Percentiles rank a stretch among this genome's conserved stretches.
phyloP scores from a whole-genome alignment of 2,329 filamentous ascomycete genomes.

The Coleophoma eucalyptorum region DNA sequence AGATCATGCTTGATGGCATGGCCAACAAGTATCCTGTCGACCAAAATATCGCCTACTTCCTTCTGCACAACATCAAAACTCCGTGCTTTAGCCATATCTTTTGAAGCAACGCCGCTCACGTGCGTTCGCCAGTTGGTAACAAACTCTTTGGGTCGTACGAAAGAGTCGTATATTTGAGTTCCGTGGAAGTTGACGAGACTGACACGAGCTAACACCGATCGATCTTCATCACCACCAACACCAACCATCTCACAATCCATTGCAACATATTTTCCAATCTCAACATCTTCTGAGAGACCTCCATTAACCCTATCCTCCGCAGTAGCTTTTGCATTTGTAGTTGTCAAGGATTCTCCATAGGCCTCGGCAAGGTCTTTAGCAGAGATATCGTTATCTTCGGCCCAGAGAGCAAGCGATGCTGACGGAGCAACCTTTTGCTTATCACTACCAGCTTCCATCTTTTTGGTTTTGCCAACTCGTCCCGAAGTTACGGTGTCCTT shows the following conservation, averaged over 20 bases:
- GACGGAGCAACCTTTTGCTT: conserved; percentile 35
- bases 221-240: conserved; percentile 64
- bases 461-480: conserved; percentile 8
- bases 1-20: conserved; percentile 81
- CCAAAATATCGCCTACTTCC: conserved; percentile 65
- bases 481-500: conserved; percentile 7
- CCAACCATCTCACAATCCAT: conserved; percentile 99
- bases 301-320: conserved; percentile 55
- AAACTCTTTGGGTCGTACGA: conserved; percentile 70
- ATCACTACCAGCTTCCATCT: conserved; percentile 57
- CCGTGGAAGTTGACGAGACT: conserved; percentile 94
- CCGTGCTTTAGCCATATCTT: conserved; percentile 66
- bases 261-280: conserved; percentile 85
- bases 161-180: conserved; percentile 89
- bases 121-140: conserved; percentile 89
- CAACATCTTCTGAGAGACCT: conserved; percentile 55
- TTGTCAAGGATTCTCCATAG: conserved; percentile 51
- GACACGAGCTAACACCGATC: conserved; percentile 78
- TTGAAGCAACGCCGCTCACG: conserved; percentile 76
- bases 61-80: conserved; percentile 74
- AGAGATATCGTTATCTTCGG: conserved; percentile 57
- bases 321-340: conserved; percentile 41
- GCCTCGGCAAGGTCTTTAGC: conserved; percentile 56
- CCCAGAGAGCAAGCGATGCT: conserved; percentile 56
- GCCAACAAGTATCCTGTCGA: conserved; percentile 72